Conservation (phyloP, 805 yeast genomes). For the Candida quercuum region DNA sequence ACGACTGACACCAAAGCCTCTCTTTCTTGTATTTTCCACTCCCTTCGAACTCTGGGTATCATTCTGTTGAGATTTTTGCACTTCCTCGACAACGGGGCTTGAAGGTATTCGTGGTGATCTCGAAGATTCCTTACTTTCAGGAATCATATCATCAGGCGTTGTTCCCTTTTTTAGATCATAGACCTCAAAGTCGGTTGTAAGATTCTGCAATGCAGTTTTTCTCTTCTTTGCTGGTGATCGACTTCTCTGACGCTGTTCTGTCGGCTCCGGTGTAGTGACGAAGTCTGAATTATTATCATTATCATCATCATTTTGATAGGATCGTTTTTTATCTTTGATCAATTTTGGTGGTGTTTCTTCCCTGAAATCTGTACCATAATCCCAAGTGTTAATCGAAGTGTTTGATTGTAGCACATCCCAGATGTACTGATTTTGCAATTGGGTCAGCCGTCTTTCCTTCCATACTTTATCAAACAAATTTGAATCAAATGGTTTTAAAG, state of each 20-base stretch:
- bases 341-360: neutral
- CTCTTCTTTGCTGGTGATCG: slow-evolving; percentile 8
- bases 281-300: no score
- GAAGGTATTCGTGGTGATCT: neutral
- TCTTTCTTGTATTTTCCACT: slow-evolving; percentile 7
- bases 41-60: neutral
- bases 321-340: neutral
- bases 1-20: slow-evolving; percentile 19
- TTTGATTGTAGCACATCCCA: slow-evolving; percentile 18
- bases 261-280: no score
- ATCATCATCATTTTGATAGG: slow-evolving; percentile 1
- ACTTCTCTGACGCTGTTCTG: slow-evolving; percentile 1
- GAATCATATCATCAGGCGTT: neutral
- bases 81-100: neutral
- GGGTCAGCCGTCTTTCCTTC: slow-evolving; percentile 9
- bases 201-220: slow-evolving; percentile 6
- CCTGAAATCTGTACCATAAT: slow-evolving; percentile 13
- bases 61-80: neutral
- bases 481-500: slow-evolving; percentile 15
- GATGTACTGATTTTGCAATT: slow-evolving; percentile 12
- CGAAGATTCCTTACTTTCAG: neutral
- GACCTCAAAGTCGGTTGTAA: slow-evolving; percentile 13
- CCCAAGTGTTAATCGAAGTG: slow-evolving; percentile 6
- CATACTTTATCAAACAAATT: slow-evolving; percentile 13
- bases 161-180: slow-evolving; percentile 8